phyloP scores from a whole-genome alignment of 2,329 filamentous ascomycete genomes.

The Scleromitrula shiraiana region DNA sequence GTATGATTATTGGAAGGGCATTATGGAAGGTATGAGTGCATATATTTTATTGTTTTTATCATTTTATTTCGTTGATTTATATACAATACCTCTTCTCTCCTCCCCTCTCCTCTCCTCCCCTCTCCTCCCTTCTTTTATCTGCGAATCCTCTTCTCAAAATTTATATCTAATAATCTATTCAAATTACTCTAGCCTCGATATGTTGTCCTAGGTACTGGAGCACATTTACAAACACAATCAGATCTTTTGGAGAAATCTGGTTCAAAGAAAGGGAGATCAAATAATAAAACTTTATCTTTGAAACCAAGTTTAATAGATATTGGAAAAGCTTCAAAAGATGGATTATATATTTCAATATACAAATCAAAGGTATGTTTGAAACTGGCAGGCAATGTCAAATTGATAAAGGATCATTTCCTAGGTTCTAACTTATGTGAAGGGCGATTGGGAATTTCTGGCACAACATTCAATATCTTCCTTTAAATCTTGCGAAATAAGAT shows the following conservation, averaged over 20 bases:
- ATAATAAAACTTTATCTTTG: constrained; percentile 18
- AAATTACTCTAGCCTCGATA: constrained; percentile 43
- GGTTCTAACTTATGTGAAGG: constrained; percentile 16
- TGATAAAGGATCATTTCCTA: no score
- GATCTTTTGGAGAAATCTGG: constrained; percentile 31
- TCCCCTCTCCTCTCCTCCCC: no score
- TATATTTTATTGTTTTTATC: constrained; percentile 22
- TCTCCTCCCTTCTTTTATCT: no score
- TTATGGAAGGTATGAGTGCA: constrained; percentile 51
- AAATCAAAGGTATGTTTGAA: constrained; percentile 29
- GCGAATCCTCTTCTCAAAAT: no score
- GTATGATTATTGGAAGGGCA: constrained; percentile 43
- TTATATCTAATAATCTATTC: no score
- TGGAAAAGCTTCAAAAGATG: constrained; percentile 11
- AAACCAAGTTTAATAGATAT: constrained; percentile 27
- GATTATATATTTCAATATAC: constrained; percentile 28
- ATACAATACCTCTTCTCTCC: neutral
- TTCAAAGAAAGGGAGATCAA: constrained; percentile 10
- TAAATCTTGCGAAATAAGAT: constrained; percentile 38
- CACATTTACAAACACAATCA: constrained; percentile 38
- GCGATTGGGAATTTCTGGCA: constrained; percentile 28
- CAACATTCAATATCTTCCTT: constrained; percentile 28
- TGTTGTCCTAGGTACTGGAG: constrained; percentile 45
- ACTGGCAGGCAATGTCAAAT: neutral
- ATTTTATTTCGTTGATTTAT: constrained; percentile 8